Evolutionary conservation across 768 basidiomycete species (phyloP).

Genomic region (Fomitopsis serialis): DNA sequence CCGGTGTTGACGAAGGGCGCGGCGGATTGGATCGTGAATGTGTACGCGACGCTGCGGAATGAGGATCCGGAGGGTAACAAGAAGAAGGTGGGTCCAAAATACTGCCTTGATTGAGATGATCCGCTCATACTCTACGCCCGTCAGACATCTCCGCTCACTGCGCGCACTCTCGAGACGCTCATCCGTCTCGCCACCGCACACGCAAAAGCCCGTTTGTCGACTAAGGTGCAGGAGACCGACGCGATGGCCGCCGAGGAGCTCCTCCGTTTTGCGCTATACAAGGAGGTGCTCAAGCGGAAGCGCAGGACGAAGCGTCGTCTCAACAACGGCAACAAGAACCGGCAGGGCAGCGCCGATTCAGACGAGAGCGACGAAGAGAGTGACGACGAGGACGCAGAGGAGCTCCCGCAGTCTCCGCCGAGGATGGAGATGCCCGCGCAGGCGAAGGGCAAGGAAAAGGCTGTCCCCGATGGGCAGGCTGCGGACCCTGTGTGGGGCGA

Average conservation of each 20-base stretch:
- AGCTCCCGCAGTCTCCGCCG: conserved; percentile 36
- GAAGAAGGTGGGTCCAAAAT: conserved; percentile 56
- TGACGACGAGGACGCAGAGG: conserved; percentile 46
- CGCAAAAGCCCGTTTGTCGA: conserved; percentile 88
- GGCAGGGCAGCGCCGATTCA: conserved; percentile 45
- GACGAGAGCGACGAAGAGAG: conserved; percentile 44
- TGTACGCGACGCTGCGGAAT: conserved; percentile 89
- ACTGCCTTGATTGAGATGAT: background rate
- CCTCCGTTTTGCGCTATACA: conserved; percentile 95
- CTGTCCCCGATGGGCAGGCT: conserved; percentile 24
- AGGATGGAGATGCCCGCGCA: conserved; percentile 46
- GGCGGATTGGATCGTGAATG: conserved; percentile 88
- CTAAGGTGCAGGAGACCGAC: conserved; percentile 79
- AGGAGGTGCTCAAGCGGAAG: conserved; percentile 84
- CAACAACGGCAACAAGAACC: conserved; percentile 49
- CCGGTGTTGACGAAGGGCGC: conserved; percentile 90
- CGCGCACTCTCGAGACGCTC: conserved; percentile 96
- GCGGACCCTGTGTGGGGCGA: conserved; percentile 64
- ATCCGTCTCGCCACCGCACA: conserved; percentile 98
- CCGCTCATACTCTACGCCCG: background rate
- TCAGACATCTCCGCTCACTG: conserved; percentile 95
- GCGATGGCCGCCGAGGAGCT: conserved; percentile 91
- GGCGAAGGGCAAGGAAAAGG: conserved; percentile 22
- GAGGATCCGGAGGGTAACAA: conserved; percentile 86
- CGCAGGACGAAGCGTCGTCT: conserved; percentile 84